Conservation (phyloP, 2,329 filamentous ascomycete species). For the Talaromyces sp. region DNA sequence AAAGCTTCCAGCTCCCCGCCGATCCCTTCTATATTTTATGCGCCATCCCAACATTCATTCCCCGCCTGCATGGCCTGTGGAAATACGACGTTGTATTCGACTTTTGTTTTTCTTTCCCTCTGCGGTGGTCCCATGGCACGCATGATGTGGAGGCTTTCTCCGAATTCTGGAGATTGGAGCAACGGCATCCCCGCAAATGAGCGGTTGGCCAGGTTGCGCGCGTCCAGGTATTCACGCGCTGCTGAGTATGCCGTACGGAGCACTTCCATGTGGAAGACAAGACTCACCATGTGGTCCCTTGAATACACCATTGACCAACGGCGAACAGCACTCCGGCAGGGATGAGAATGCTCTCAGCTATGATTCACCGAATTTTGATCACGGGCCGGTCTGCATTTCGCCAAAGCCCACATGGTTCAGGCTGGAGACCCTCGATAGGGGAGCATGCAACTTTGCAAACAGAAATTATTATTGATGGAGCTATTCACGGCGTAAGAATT, state of each 20-base stretch:
- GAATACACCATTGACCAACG: constrained; percentile 1
- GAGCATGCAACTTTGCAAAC: not conserved
- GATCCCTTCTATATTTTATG: not conserved
- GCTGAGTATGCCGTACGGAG: not conserved
- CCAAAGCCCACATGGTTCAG: constrained; percentile 1
- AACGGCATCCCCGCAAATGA: not conserved
- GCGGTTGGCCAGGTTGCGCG: constrained; percentile 5
- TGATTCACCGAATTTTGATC: not conserved
- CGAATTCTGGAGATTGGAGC: constrained; percentile 4
- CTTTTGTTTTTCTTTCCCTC: not conserved
- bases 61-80: constrained; percentile 6
- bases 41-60: not conserved
- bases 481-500: not conserved
- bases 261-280: constrained; percentile 7
- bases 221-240: not conserved
- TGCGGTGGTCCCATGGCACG: constrained; percentile 8
- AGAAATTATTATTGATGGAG: not conserved
- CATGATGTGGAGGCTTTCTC: constrained; percentile 7
- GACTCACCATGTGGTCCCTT: constrained; percentile 7
- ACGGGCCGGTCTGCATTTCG: not conserved
- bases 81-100: constrained; percentile 10
- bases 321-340: not conserved
- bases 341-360: not conserved
- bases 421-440: constrained; percentile 4
- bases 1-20: not conserved